Conservation (phyloP, 331 rosid species). For the Malus hybrid region DNA sequence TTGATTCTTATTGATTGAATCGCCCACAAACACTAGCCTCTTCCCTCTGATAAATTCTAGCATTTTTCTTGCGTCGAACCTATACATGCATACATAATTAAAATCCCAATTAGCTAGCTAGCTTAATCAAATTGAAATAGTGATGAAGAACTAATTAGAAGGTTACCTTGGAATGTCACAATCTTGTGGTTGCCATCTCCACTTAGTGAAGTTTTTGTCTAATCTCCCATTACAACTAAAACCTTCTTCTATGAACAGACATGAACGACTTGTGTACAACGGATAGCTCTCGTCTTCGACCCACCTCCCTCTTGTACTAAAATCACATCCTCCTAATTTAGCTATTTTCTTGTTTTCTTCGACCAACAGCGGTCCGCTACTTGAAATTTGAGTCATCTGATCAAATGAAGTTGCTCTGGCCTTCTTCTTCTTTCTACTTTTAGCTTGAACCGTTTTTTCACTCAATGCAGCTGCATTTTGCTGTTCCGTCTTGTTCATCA, state of each 20-base stretch:
- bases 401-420: background rate
- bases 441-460: background rate
- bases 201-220: slow-evolving; percentile 57
- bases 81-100: slow-evolving; percentile 15
- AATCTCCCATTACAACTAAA: slow-evolving; percentile 90
- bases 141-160: too few species aligned
- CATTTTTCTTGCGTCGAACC: slow-evolving; percentile 89
- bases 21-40: slow-evolving; percentile 91
- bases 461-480: background rate
- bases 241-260: slow-evolving; percentile 87
- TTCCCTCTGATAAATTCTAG: slow-evolving; percentile 83
- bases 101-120: background rate
- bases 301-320: slow-evolving; percentile 59
- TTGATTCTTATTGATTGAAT: slow-evolving; percentile 87
- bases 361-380: background rate
- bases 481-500: slow-evolving; percentile 2
- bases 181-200: slow-evolving; percentile 79
- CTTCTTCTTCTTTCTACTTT: background rate
- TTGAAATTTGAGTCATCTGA: background rate
- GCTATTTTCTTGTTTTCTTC: slow-evolving; percentile 9
- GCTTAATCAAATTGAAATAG: background rate
- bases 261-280: slow-evolving; percentile 49
- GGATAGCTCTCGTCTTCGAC: slow-evolving; percentile 70
- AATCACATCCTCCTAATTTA: slow-evolving; percentile 44
- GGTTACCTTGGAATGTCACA: slow-evolving; percentile 64